Evolutionary conservation across 306 rosid genomes (phyloP).

Genomic region (Crataegus laevigata): DNA sequence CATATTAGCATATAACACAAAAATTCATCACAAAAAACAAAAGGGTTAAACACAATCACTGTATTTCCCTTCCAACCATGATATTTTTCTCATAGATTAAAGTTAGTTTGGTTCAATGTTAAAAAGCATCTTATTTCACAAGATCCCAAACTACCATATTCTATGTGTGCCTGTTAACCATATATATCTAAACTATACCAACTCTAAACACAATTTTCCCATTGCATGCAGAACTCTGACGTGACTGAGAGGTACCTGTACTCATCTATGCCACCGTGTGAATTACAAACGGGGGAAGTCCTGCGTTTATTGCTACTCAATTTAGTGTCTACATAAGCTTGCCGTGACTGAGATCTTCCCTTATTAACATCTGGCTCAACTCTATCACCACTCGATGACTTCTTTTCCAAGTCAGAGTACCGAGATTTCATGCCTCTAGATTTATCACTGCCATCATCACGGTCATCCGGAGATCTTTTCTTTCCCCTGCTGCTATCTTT

Average conservation of each 20-base stretch:
- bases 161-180: background rate
- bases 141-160: background rate
- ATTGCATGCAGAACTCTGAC: background rate
- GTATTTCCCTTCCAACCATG: background rate
- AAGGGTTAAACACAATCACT: background rate
- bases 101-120: background rate
- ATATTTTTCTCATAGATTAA: background rate
- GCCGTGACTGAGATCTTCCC: conserved; percentile 73
- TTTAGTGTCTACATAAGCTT: conserved; percentile 46
- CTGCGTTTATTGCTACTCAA: conserved; percentile 51
- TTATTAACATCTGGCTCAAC: conserved; percentile 62
- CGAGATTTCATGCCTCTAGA: conserved; percentile 56
- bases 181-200: background rate
- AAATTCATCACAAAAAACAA: background rate
- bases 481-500: conserved; percentile 68
- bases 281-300: conserved; percentile 60
- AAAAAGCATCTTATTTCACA: background rate
- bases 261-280: conserved; percentile 58
- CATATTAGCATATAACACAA: background rate
- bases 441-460: conserved; percentile 62
- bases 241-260: conserved; percentile 39
- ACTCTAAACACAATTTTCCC: conserved; percentile 7
- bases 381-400: conserved; percentile 50
- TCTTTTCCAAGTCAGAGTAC: conserved; percentile 67
- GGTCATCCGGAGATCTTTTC: conserved; percentile 76